Conservation (phyloP, 768 basidiomycete genomes). For the Nidularia pulvinata region DNA sequence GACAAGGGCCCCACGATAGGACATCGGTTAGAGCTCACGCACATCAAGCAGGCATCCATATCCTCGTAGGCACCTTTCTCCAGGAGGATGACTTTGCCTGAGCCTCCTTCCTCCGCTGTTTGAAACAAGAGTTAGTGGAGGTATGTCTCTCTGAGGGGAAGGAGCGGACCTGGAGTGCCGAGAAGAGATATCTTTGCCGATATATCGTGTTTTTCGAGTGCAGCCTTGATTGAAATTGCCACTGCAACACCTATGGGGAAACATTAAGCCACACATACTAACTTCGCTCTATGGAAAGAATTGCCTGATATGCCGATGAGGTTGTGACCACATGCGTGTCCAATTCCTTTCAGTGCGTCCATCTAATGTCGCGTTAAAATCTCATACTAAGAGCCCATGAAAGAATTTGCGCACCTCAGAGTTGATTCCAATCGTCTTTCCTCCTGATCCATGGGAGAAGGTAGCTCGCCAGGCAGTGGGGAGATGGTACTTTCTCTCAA, state of each 20-base stretch:
- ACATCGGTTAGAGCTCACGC: slow-evolving; percentile 6
- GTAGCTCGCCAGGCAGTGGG: slow-evolving; percentile 78
- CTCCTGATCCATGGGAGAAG: slow-evolving; percentile 64
- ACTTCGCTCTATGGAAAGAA: too few species aligned
- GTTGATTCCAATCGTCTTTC: slow-evolving; percentile 75
- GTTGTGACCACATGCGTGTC: slow-evolving; percentile 84
- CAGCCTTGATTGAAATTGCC: slow-evolving; percentile 66
- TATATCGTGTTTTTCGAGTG: slow-evolving; percentile 59
- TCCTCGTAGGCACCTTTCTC: slow-evolving; percentile 72
- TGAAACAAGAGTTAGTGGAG: too few species aligned
- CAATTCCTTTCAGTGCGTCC: slow-evolving; percentile 61
- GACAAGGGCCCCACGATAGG: too few species aligned
- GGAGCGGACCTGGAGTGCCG: slow-evolving; percentile 69
- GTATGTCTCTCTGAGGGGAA: background rate
- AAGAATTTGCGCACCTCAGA: slow-evolving; percentile 53
- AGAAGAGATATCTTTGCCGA: slow-evolving; percentile 70
- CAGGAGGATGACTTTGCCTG: slow-evolving; percentile 71
- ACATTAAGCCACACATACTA: too few species aligned
- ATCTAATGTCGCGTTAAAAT: slow-evolving; percentile 31
- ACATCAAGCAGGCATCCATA: slow-evolving; percentile 83
- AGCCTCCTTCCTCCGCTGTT: slow-evolving; percentile 77
- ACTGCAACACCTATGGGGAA: slow-evolving; percentile 50
- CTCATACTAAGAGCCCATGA: background rate
- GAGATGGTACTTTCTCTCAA: slow-evolving; percentile 59
- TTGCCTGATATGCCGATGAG: slow-evolving; percentile 66